Base-by-base conservation (phyloP, 345 rosid genomes). In the Gossypium arboreum region DNA sequence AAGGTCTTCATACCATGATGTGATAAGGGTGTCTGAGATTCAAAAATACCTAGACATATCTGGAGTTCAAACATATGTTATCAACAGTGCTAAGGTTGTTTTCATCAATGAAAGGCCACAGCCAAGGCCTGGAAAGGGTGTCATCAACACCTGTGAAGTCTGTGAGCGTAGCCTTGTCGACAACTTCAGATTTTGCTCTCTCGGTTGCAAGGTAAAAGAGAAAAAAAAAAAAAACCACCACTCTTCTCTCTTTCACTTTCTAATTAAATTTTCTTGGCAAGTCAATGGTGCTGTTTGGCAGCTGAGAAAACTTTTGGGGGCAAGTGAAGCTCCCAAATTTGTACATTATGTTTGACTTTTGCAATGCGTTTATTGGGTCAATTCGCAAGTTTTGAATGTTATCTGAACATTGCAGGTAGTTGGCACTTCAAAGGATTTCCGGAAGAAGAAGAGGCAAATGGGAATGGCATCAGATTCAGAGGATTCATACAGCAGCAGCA, bases 1-100 rank as follows among this genome's bases (percentile, higher is more conserved):
- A 85, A 92, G 99, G 79, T 96, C 99, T 4, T 96, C 98, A 0
- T 96, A 96, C 88, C 99, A 96, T 83, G 98, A 93, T 85, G 99
- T 96, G 72, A 92, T 96, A 16, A 88, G 99, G 75, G 98, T 93
- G 24, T 83, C 88, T 50, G 99, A 96, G 84, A 92, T 96, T 50
- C 95, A 92, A 82, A 96, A 91, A 76, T 84, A 88, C 58, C 75
- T 96, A 79, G 98, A 93, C 83, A 92, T 96, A 44, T 72, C 89
- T 7, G 95, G 94, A 16, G 88, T 96, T 43, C 98, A 96, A 76
- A 96, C 98, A 12, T 96, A 96, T 87, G 91, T 96, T 67, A 96
- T 96, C 63, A 95, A 95, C 84, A 95, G 99, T 74, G 99, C 99
- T 7, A 89, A 90, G 77, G 95, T 95, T n/a, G 98, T 96, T 54